Percentiles rank a stretch among this genome's conserved stretches.
Conservation (phyloP, 2,329 filamentous ascomycete genomes). For the Coniochaeta ligniaria region DNA sequence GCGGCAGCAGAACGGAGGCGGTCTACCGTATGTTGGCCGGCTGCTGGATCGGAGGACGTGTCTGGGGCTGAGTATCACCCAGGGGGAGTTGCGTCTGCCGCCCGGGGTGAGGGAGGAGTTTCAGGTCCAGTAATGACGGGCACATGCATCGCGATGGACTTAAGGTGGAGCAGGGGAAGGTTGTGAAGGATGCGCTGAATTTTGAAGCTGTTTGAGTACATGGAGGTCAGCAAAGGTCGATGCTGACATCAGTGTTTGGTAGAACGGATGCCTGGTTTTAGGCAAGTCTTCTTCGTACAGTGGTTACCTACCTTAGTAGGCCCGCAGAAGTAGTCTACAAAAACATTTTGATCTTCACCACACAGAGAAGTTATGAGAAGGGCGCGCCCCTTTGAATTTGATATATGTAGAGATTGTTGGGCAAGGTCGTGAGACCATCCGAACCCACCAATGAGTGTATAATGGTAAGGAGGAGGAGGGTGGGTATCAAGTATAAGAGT, state of each 20-base stretch:
- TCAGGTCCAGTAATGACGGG: background rate
- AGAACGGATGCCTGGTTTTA: no score
- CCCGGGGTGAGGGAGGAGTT: background rate
- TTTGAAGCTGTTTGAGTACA: no score
- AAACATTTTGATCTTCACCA: background rate
- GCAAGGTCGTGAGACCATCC: background rate
- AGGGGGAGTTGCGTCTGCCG: background rate
- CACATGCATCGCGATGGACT: background rate
- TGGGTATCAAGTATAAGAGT: background rate
- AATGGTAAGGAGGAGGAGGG: background rate
- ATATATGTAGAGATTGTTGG: background rate
- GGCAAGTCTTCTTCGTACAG: no score
- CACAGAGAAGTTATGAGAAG: background rate
- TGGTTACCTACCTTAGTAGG: no score
- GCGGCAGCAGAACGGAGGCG: background rate
- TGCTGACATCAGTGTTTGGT: no score
- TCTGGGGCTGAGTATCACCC: background rate
- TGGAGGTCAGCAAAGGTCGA: no score
- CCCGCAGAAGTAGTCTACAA: no score
- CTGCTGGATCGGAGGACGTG: background rate
- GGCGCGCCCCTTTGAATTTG: background rate
- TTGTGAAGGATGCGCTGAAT: background rate
- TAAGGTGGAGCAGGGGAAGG: background rate
- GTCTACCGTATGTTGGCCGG: background rate
- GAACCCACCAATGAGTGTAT: background rate